Evolutionary conservation across 768 basidiomycete species (phyloP).

Genomic region (Cyclocybe cylindracea): DNA sequence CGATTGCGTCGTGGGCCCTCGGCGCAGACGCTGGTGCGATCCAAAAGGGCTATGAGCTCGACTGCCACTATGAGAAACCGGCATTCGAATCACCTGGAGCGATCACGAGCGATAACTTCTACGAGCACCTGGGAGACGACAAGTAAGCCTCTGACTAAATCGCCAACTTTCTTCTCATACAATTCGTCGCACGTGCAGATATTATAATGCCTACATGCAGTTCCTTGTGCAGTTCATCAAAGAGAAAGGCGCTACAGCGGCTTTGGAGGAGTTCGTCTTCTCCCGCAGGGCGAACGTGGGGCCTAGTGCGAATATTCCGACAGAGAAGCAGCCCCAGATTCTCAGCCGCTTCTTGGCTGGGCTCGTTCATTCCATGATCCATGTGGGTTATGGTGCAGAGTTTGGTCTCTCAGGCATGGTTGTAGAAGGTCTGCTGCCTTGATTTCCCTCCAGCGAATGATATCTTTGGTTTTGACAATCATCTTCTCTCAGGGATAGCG

Average conservation of each 20-base stretch:
- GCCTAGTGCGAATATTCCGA: constrained; percentile 12
- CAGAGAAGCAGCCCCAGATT: constrained; percentile 51
- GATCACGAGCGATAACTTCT: constrained; percentile 50
- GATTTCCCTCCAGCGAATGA: neutral
- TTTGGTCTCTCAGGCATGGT: constrained; percentile 58
- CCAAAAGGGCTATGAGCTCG: constrained; percentile 35
- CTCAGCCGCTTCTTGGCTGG: constrained; percentile 56
- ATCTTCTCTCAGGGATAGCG: constrained; percentile 47
- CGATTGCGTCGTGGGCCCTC: constrained; percentile 59
- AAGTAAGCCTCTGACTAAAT: constrained; percentile 33
- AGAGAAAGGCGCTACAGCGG: constrained; percentile 40
- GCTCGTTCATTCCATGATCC: constrained; percentile 66
- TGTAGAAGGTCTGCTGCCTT: constrained; percentile 52
- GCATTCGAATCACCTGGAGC: constrained; percentile 42
- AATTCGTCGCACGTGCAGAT: constrained; percentile 35
- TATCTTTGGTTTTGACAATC: neutral
- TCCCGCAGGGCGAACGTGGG: constrained; percentile 49
- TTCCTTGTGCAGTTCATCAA: constrained; percentile 51
- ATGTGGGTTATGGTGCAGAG: constrained; percentile 63
- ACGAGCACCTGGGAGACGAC: constrained; percentile 57
- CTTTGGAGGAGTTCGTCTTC: constrained; percentile 67
- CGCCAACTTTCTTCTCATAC: no score
- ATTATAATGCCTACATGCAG: constrained; percentile 55
- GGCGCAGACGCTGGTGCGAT: constrained; percentile 49
- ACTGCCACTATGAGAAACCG: constrained; percentile 35